These are phyloP conservation scores for Colletotrichum truncatum DNA, from an alignment of 2,329 filamentous ascomycete genomes.

Conservation along the genomic window DNA sequence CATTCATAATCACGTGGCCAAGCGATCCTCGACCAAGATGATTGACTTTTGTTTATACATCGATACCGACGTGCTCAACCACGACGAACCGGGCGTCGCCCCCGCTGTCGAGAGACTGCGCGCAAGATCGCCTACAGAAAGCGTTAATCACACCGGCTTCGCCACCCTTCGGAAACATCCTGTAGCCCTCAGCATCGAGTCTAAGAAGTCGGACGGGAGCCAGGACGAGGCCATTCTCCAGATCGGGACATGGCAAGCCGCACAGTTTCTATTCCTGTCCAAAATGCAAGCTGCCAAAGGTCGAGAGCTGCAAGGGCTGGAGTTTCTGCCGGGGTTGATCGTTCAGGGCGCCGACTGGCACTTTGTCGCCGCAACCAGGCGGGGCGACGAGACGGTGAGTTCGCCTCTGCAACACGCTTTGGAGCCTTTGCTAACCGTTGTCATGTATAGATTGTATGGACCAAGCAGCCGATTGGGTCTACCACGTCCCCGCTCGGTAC, in stretches of 20 bases:
- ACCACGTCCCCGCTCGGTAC: neutral
- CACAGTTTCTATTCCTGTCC: slow-evolving; percentile 27
- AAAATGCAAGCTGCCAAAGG: neutral
- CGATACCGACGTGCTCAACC: too few relatives aligned
- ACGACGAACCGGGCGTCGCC: too few relatives aligned
- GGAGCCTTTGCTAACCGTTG: too few relatives aligned
- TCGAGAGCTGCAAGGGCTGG: neutral
- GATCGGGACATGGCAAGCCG: slow-evolving; percentile 33
- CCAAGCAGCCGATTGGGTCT: neutral
- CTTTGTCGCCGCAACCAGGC: neutral
- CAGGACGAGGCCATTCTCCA: slow-evolving; percentile 29
- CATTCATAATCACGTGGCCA: too few relatives aligned
- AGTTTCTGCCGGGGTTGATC: neutral
- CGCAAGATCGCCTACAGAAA: too few relatives aligned
- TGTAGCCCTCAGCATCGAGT: slow-evolving; percentile 32
- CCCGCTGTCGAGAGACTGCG: too few relatives aligned
- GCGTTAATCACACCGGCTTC: slow-evolving; percentile 34
- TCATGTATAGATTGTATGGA: neutral
- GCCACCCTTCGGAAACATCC: slow-evolving; percentile 24
- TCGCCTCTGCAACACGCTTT: too few relatives aligned
- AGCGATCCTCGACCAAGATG: too few relatives aligned
- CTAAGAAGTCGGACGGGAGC: slow-evolving; percentile 31
- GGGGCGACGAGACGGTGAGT: neutral
- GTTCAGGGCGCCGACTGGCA: neutral
- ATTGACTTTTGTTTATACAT: too few relatives aligned